Percentiles rank a stretch among this genome's conserved stretches.
phyloP scores from a whole-genome alignment of 1,284 basidiomycete genomes.

The Wallemia ichthyophaga region DNA sequence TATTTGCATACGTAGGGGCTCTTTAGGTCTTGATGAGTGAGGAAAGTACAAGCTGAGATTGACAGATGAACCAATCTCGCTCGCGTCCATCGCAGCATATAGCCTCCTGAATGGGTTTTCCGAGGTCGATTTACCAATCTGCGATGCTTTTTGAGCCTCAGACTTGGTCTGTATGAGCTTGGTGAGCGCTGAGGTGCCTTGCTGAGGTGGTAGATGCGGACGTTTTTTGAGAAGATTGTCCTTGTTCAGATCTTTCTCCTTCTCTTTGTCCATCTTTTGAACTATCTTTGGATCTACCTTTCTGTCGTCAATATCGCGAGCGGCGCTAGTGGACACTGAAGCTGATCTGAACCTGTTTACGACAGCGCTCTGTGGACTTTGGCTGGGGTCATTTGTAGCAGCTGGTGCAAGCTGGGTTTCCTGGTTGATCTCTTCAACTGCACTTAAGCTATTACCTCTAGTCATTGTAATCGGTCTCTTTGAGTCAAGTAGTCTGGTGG shows the following conservation, averaged over 20 bases:
- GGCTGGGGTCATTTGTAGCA: not conserved
- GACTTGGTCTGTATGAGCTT: not conserved
- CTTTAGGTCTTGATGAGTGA: conserved; percentile 30
- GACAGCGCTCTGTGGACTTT: not conserved
- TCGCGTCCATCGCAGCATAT: not conserved
- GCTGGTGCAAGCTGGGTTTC: not conserved
- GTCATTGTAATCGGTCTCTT: not conserved
- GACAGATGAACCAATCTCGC: conserved; percentile 16
- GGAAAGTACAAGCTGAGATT: conserved; percentile 66
- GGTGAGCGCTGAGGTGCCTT: not conserved
- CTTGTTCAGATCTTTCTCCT: not conserved
- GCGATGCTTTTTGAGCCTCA: not conserved
- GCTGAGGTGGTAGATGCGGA: not conserved
- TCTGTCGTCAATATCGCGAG: not conserved
- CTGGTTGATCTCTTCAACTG: not conserved
- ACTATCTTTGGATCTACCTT: not conserved
- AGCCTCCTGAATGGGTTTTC: not conserved
- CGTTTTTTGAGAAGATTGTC: not conserved
- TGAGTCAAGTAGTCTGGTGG: not conserved
- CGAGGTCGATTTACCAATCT: not conserved
- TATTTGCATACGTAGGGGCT: conserved; percentile 26
- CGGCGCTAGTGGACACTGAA: not conserved
- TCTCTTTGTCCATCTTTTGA: not conserved
- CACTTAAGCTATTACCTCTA: not conserved
- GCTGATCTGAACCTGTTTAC: not conserved